These are phyloP conservation scores for Lepiota brunneoincarnata DNA, from an alignment of 768 basidiomycete genomes.

Conservation along the genomic window DNA sequence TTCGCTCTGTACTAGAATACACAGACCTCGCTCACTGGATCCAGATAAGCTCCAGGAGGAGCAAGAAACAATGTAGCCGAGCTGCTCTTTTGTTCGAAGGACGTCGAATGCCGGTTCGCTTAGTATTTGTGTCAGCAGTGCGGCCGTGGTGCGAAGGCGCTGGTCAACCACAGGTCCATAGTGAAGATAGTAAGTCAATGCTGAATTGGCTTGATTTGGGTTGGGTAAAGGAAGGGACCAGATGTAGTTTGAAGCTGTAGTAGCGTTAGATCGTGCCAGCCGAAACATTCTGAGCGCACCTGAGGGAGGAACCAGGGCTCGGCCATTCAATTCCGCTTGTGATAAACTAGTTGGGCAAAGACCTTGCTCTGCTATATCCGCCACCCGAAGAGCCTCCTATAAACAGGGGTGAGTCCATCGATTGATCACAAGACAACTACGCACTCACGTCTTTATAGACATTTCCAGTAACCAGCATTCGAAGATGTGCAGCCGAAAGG, in stretches of 20 bases:
- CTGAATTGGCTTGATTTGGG: slow-evolving; percentile 82
- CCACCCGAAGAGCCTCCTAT: slow-evolving; percentile 76
- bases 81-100: slow-evolving; percentile 90
- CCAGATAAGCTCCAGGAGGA: slow-evolving; percentile 55
- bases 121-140: slow-evolving; percentile 80
- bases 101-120: slow-evolving; percentile 91
- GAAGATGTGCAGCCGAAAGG: slow-evolving; percentile 63
- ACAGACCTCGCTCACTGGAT: slow-evolving; percentile 70
- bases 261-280: neutral
- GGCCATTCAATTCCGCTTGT: slow-evolving; percentile 51
- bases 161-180: slow-evolving; percentile 69
- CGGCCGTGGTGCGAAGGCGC: slow-evolving; percentile 58
- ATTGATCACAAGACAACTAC: neutral
- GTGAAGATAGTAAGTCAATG: slow-evolving; percentile 82
- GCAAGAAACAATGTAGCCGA: slow-evolving; percentile 87
- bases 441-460: slow-evolving; percentile 71
- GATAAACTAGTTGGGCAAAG: slow-evolving; percentile 56
- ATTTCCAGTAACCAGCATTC: slow-evolving; percentile 82
- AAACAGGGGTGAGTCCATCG: slow-evolving; percentile 7
- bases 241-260: slow-evolving; percentile 65
- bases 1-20: slow-evolving; percentile 89
- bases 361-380: slow-evolving; percentile 67
- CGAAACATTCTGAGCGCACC: slow-evolving; percentile 38
- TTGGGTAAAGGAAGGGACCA: slow-evolving; percentile 73
- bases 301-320: slow-evolving; percentile 63